Percentiles rank a stretch among this genome's conserved stretches.
Conservation (phyloP, 768 basidiomycete species). For the Lactifluus subvellereus region DNA sequence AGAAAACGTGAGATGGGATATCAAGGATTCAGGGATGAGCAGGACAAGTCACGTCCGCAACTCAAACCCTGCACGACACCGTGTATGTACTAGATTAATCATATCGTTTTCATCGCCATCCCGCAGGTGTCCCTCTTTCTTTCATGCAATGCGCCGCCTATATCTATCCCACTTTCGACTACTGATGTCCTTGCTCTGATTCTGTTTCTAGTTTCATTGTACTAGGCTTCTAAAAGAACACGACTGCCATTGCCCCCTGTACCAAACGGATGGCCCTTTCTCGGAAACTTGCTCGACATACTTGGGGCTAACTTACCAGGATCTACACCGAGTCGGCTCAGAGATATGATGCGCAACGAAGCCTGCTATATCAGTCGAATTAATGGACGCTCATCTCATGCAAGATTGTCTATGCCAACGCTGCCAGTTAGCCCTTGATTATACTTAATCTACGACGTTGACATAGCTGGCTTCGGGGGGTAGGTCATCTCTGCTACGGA, state of each 20-base stretch:
- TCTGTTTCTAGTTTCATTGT: not conserved
- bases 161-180: not conserved
- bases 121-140: not conserved
- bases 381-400: not conserved
- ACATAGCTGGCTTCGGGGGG: not conserved
- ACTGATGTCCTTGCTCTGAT: not conserved
- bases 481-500: not conserved
- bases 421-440: not conserved
- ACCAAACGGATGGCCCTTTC: constrained; percentile 5
- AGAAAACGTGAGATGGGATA: no score
- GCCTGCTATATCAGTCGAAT: not conserved
- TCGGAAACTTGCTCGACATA: constrained; percentile 12
- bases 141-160: not conserved
- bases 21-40: no score
- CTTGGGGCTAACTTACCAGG: not conserved
- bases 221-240: not conserved
- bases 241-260: not conserved
- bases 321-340: not conserved
- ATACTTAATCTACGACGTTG: not conserved
- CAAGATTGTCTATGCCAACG: constrained; percentile 1
- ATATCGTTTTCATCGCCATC: no score
- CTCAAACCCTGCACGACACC: no score
- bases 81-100: no score
- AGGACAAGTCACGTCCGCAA: no score
- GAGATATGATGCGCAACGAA: not conserved